A percentile compares a stretch with the other conserved stretches of the same genome.
Evolutionary conservation across 2,329 filamentous ascomycete species (phyloP).

Genomic region (Claviceps arundinis): DNA sequence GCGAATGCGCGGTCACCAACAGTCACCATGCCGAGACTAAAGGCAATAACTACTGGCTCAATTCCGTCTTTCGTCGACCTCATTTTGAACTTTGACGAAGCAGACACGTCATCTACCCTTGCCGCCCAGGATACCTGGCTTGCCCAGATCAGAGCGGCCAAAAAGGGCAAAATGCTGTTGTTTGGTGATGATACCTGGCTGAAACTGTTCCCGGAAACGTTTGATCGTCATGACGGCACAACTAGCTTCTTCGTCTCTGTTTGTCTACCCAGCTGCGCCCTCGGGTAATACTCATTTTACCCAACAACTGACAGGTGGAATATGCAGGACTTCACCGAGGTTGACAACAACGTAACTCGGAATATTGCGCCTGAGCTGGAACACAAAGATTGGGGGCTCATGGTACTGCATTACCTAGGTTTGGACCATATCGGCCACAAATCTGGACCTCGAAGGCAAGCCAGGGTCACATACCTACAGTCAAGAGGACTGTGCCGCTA

Average conservation of each 20-base stretch:
- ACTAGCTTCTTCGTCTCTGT: constrained; percentile 97
- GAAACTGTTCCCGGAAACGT: constrained; percentile 84
- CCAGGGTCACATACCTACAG: not conserved
- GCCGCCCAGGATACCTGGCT: constrained; percentile 91
- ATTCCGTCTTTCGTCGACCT: constrained; percentile 97
- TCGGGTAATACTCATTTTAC: not conserved
- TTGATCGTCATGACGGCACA: constrained; percentile 79
- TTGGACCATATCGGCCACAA: constrained; percentile 98
- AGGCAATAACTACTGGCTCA: constrained; percentile 92
- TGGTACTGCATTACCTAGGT: constrained; percentile 92
- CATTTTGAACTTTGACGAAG: constrained; percentile 92
- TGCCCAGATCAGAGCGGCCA: constrained; percentile 70
- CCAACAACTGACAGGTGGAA: not conserved
- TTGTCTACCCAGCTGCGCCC: constrained; percentile 25
- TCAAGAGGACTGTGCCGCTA: not conserved
- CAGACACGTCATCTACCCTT: constrained; percentile 78
- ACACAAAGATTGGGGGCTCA: constrained; percentile 74
- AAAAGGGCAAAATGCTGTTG: constrained; percentile 68
- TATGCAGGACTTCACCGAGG: constrained; percentile 81
- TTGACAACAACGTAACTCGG: constrained; percentile 92
- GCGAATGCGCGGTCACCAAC: constrained; percentile 93
- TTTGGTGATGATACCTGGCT: constrained; percentile 98
- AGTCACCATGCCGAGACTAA: constrained; percentile 95
- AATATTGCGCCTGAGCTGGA: constrained; percentile 67
- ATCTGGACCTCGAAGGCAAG: constrained; percentile 67